Percentiles rank a stretch among this genome's conserved stretches.
Conservation (phyloP, 306 rosid species). For the Begonia fuchsioides region DNA sequence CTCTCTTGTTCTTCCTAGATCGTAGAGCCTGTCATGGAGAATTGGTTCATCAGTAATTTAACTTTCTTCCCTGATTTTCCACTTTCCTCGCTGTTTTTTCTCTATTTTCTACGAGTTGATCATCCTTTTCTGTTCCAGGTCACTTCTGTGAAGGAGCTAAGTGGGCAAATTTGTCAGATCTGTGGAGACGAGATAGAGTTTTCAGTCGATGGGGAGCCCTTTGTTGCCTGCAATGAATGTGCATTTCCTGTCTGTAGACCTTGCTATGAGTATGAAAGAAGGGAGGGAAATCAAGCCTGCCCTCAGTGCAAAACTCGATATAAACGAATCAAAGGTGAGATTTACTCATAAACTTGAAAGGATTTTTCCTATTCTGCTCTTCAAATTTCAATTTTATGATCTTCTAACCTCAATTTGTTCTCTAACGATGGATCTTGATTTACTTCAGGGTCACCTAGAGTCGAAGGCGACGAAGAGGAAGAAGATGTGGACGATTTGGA, state of each 20-base stretch:
- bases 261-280: conserved; percentile 88
- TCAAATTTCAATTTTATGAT: no score
- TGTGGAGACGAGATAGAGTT: conserved; percentile 84
- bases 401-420: background rate
- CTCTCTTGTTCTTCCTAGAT: background rate
- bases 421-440: conserved; percentile 1
- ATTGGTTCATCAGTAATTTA: background rate
- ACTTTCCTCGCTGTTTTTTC: background rate
- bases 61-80: background rate
- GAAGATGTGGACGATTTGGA: conserved; percentile 78
- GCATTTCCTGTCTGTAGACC: conserved; percentile 89
- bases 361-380: background rate
- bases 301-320: conserved; percentile 91
- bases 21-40: no score
- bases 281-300: conserved; percentile 85
- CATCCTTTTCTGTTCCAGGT: conserved; percentile 31
- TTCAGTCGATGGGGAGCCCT: conserved; percentile 65
- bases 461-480: conserved; percentile 86
- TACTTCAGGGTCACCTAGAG: conserved; percentile 61
- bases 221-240: conserved; percentile 90
- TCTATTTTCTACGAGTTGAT: conserved; percentile 10
- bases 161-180: conserved; percentile 90
- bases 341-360: background rate
- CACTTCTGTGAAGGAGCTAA: conserved; percentile 48
- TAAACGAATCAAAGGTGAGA: conserved; percentile 64